These are phyloP conservation scores for Grosmannia clavigera DNA, from an alignment of 2,329 filamentous ascomycete genomes.

Conservation along the genomic window DNA sequence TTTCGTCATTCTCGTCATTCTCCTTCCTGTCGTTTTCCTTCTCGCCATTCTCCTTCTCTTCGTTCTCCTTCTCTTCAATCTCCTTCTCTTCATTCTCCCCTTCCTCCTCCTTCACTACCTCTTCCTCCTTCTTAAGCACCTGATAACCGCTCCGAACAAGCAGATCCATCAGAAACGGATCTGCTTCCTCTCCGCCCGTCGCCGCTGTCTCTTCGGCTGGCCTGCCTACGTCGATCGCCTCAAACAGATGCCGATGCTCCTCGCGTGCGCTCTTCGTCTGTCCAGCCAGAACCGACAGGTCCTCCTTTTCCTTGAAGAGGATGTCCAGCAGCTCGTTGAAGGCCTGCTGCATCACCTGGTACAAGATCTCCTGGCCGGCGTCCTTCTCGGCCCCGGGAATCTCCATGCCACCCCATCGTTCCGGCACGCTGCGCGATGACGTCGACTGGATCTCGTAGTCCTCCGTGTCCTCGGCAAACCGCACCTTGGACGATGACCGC, in stretches of 20 bases:
- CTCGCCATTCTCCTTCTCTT: no score
- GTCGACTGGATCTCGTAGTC: constrained; percentile 60
- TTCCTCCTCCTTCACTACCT: not conserved
- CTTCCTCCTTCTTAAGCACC: not conserved
- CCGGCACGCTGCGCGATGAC: constrained; percentile 58
- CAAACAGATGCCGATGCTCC: constrained; percentile 37
- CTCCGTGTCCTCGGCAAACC: constrained; percentile 59
- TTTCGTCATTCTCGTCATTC: no score
- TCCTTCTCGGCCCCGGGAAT: constrained; percentile 72
- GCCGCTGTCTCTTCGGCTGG: constrained; percentile 2
- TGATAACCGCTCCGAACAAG: constrained; percentile 31
- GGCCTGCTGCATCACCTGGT: constrained; percentile 81
- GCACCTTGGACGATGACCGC: constrained; percentile 66
- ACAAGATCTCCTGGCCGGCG: constrained; percentile 77
- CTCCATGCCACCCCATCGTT: constrained; percentile 67
- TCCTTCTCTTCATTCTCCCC: not conserved
- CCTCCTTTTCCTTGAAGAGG: constrained; percentile 72
- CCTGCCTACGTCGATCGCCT: constrained; percentile 24
- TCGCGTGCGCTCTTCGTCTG: constrained; percentile 50
- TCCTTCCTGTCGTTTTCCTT: no score
- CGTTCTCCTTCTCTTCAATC: constrained; percentile 6
- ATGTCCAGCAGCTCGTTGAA: constrained; percentile 86
- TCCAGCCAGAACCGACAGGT: constrained; percentile 56
- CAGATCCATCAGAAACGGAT: constrained; percentile 26
- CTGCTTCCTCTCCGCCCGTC: constrained; percentile 6